Evolutionary conservation across 805 yeast species (phyloP).

Genomic region (Sugiyamaella valdiviana): DNA sequence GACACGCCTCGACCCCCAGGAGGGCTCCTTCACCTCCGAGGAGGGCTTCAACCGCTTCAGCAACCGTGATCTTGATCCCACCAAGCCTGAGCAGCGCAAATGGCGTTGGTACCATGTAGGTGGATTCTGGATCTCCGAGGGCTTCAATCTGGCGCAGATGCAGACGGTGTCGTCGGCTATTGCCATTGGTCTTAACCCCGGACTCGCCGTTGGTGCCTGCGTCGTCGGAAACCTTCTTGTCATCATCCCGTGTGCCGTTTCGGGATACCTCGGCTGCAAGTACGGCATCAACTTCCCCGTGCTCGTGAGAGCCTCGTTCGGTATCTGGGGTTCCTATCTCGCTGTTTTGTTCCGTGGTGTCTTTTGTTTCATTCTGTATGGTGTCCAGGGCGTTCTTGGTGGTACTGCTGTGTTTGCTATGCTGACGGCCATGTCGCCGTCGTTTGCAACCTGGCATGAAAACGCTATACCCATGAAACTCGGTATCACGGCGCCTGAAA

Average conservation of each 20-base stretch:
- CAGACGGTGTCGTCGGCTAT: slow-evolving; percentile 14
- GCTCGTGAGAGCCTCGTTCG: slow-evolving; percentile 12
- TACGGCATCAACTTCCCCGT: slow-evolving; percentile 12
- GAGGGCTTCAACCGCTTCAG: slow-evolving; percentile 9
- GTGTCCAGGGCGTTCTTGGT: slow-evolving; percentile 18
- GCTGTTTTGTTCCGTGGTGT: slow-evolving; percentile 17
- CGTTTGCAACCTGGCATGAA: slow-evolving; percentile 5
- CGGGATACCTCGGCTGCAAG: slow-evolving; percentile 1
- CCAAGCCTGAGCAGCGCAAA: slow-evolving; percentile 11
- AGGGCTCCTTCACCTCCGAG: slow-evolving; percentile 4
- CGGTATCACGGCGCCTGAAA: slow-evolving; percentile 19
- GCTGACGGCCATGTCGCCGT: slow-evolving; percentile 10
- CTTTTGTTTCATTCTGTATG: slow-evolving; percentile 17
- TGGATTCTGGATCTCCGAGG: slow-evolving; percentile 15
- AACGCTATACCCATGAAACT: slow-evolving; percentile 13
- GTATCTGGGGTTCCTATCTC: slow-evolving; percentile 15
- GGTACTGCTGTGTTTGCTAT: slow-evolving; percentile 15
- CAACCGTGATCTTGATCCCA: slow-evolving; percentile 15
- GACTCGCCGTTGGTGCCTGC: slow-evolving; percentile 8
- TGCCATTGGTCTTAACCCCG: slow-evolving; percentile 13
- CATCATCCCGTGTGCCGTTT: slow-evolving; percentile 5
- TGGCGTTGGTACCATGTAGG: slow-evolving; percentile 17
- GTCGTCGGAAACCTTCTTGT: slow-evolving; percentile 7
- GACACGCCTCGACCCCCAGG: slow-evolving; percentile 6
- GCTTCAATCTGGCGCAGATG: slow-evolving; percentile 12